Conservation (phyloP, 2,329 filamentous ascomycete species). For the Tolypocladium guangdongense region DNA sequence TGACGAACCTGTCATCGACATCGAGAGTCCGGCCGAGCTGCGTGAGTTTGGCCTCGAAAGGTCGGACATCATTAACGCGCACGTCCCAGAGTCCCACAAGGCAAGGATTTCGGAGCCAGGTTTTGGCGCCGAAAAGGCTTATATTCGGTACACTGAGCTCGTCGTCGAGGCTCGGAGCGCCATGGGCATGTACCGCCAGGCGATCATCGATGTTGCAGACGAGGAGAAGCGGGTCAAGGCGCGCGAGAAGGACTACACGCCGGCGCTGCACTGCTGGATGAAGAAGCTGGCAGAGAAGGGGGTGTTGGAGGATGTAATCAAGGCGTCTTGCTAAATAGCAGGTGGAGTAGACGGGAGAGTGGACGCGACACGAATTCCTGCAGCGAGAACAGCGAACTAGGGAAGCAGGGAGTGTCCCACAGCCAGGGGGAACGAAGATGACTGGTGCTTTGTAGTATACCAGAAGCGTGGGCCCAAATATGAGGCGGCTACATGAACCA, state of each 20-base stretch:
- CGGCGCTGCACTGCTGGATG: conserved; percentile 59
- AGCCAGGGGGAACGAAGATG: too few relatives aligned
- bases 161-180: conserved; percentile 28
- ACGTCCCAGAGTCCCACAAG: conserved; percentile 7
- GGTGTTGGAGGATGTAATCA: conserved; percentile 36
- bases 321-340: conserved; percentile 8
- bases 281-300: conserved; percentile 57
- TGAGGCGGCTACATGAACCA: not conserved
- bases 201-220: conserved; percentile 31
- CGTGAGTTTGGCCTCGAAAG: conserved; percentile 18
- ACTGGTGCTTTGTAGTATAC: not conserved
- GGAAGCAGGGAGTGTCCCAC: not conserved
- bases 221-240: conserved; percentile 42
- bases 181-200: conserved; percentile 35
- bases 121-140: conserved; percentile 14
- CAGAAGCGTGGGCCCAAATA: not conserved
- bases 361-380: not conserved
- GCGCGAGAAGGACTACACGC: conserved; percentile 57
- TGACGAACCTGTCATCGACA: conserved; percentile 11
- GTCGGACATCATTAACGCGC: conserved; percentile 12
- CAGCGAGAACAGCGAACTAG: not conserved
- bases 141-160: conserved; percentile 27
- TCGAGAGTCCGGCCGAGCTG: conserved; percentile 13
- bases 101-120: conserved; percentile 5
- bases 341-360: not conserved